phyloP scores from a whole-genome alignment of 2,329 filamentous ascomycete genomes.

The Trichophyton benhamiae region DNA sequence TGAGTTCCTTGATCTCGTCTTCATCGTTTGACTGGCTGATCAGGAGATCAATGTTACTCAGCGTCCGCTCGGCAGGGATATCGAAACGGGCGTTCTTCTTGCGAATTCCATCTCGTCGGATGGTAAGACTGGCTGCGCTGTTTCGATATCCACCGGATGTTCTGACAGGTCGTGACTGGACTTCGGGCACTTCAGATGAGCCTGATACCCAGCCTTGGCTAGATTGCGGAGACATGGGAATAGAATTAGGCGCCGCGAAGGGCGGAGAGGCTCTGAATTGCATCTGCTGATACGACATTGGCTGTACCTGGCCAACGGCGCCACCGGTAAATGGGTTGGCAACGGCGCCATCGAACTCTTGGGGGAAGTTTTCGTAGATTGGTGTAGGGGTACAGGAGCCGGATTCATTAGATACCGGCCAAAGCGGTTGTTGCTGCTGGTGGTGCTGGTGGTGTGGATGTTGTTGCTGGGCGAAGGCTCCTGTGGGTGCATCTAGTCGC shows the following conservation, averaged over 20 bases:
- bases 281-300: conserved; percentile 29
- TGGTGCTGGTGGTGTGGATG: conserved; percentile 14
- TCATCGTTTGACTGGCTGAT: conserved; percentile 73
- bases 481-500: conserved; percentile 37
- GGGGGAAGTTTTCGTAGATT: conserved; percentile 52
- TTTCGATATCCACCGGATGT: conserved; percentile 49
- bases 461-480: conserved; percentile 27
- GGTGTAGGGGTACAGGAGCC: conserved; percentile 64
- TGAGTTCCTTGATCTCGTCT: conserved; percentile 91
- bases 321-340: conserved; percentile 32
- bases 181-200: conserved; percentile 38
- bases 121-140: conserved; percentile 56
- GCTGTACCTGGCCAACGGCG: conserved; percentile 29
- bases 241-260: conserved; percentile 34
- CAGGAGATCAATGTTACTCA: conserved; percentile 87
- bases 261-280: conserved; percentile 38
- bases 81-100: conserved; percentile 99
- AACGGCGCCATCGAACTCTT: conserved; percentile 38
- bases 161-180: conserved; percentile 38
- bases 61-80: conserved; percentile 83
- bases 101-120: conserved; percentile 74
- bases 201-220: conserved; percentile 45
- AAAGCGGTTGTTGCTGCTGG: conserved; percentile 37
- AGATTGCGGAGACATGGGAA: conserved; percentile 50
- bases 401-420: conserved; percentile 54